These are phyloP conservation scores for Furcasterigmium furcatum DNA, from an alignment of 2,329 filamentous ascomycete species.

Conservation along the genomic window DNA sequence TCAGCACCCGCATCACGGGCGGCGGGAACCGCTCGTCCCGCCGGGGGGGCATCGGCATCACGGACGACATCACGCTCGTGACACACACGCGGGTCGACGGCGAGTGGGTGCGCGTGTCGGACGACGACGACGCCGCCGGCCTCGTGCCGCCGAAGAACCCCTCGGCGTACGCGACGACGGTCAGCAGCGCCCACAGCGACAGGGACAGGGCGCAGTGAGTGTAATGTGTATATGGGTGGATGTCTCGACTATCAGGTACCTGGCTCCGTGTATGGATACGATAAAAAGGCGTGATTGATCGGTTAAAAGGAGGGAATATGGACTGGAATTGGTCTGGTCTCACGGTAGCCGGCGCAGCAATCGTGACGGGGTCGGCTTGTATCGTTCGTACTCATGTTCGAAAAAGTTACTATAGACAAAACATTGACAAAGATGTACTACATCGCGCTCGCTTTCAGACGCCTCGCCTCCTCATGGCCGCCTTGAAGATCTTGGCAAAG, in stretches of 20 bases:
- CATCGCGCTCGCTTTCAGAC: too few relatives aligned
- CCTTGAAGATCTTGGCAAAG: slow-evolving; percentile 12
- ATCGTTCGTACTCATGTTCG: too few relatives aligned
- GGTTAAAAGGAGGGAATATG: too few relatives aligned
- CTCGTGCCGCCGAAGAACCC: not conserved
- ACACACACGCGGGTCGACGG: slow-evolving; percentile 4
- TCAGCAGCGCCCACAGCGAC: slow-evolving; percentile 1
- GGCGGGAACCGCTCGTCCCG: slow-evolving; percentile 1
- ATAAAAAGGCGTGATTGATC: too few relatives aligned
- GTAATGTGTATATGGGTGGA: too few relatives aligned
- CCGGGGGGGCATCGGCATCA: slow-evolving; percentile 3
- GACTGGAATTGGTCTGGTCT: too few relatives aligned
- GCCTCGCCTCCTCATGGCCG: slow-evolving; percentile 7
- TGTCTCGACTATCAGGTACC: too few relatives aligned
- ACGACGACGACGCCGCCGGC: slow-evolving; percentile 4
- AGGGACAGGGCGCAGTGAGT: not conserved
- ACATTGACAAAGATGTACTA: too few relatives aligned
- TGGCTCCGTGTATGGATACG: too few relatives aligned
- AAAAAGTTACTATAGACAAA: too few relatives aligned
- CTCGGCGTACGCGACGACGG: not conserved
- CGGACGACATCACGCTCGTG: slow-evolving; percentile 4
- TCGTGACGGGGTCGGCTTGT: too few relatives aligned
- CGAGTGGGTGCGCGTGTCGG: slow-evolving; percentile 4
- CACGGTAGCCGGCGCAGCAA: too few relatives aligned
- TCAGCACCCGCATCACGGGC: slow-evolving; percentile 4